Percentiles rank a stretch among this genome's conserved stretches.
Evolutionary conservation across 2,329 filamentous ascomycete genomes (phyloP).

Genomic region (Dothistroma septosporum): DNA sequence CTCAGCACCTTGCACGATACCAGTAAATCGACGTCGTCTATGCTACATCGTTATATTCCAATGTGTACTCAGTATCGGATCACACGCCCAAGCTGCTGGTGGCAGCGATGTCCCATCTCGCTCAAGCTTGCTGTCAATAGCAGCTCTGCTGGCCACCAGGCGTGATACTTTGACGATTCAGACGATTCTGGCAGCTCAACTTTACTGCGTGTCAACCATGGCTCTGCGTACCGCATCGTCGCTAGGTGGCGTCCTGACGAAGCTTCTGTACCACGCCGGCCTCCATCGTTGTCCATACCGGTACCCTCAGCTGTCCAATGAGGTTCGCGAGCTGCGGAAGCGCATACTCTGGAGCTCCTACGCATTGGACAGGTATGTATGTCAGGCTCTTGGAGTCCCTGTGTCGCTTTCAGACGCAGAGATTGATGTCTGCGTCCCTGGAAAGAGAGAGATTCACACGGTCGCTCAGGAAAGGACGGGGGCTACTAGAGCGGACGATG

Average conservation of each 20-base stretch:
- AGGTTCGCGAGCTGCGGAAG: conserved; percentile 37
- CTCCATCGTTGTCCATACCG: conserved; percentile 52
- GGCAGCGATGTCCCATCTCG: conserved; percentile 34
- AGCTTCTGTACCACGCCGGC: conserved; percentile 49
- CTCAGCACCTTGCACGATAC: conserved; percentile 28
- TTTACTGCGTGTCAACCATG: conserved; percentile 49
- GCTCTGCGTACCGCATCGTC: conserved; percentile 49
- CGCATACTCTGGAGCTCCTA: conserved; percentile 43
- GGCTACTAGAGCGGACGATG: neutral
- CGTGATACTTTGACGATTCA: conserved; percentile 48
- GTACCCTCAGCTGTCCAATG: conserved; percentile 34
- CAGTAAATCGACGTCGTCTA: conserved; percentile 23
- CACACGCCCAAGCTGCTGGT: conserved; percentile 6
- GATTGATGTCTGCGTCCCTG: conserved; percentile 39
- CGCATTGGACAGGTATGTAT: conserved; percentile 38
- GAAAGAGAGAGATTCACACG: conserved; percentile 28
- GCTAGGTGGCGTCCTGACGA: conserved; percentile 46
- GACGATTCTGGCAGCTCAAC: conserved; percentile 46
- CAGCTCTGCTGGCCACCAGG: conserved; percentile 39
- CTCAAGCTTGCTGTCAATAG: conserved; percentile 37
- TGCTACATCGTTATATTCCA: conserved; percentile 44
- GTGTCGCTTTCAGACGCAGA: conserved; percentile 37
- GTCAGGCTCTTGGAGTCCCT: conserved; percentile 38
- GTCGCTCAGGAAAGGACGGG: neutral
- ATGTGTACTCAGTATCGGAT: conserved; percentile 50